Evolutionary conservation across 2,329 filamentous ascomycete species (phyloP), one percentile per base, ranked within the genome.

Genomic region (Arthrobotrys musiformis): DNA sequence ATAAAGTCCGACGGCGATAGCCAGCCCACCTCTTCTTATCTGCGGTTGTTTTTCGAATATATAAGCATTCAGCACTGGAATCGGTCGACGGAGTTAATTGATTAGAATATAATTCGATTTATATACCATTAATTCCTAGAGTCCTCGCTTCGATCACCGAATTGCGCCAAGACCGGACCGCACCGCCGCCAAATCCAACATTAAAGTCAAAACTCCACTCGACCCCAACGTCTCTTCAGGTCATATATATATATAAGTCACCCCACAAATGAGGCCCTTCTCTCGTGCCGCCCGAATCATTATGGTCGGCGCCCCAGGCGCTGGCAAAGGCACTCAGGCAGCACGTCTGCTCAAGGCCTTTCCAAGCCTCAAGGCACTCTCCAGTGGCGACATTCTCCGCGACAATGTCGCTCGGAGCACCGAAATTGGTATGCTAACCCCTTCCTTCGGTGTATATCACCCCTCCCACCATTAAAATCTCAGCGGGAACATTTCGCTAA

Each of bases 241-340:
- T 40, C 46, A 0, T 17, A 17, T 42, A 19, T 42, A 42, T 33
- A 33, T 33, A 33, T 33, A 19, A 19, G 15, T 9, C 48, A 56
- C 24, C 26, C n/a, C 54, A 26, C 48, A 19, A 19, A 77, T 70
- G 66, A 42, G 52, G 58, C 28, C 40, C 1, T 52, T 77, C 33
- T 60, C 66, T 24, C 73, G 73, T 26, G 94, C 95, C 72, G 95
- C 95, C 67, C 92, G 95, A 79, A 91, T 98, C 79, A 98, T 99
- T 82, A 89, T 99, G 80, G 89, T 99, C 81, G 95, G 95, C 81
- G 94, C 94, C 63, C 95, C 95, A n/a, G 94, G 94, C 73, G 95
- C 97, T 70, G 95, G 95, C 79, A 99, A 99, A 84, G 95, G 94
- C 79, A 99, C 95, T 2, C 95, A 99, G 86, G 93, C 93, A 62